phyloP scores from a whole-genome alignment of 2,329 filamentous ascomycete species.

The Gyromitra esculenta region DNA sequence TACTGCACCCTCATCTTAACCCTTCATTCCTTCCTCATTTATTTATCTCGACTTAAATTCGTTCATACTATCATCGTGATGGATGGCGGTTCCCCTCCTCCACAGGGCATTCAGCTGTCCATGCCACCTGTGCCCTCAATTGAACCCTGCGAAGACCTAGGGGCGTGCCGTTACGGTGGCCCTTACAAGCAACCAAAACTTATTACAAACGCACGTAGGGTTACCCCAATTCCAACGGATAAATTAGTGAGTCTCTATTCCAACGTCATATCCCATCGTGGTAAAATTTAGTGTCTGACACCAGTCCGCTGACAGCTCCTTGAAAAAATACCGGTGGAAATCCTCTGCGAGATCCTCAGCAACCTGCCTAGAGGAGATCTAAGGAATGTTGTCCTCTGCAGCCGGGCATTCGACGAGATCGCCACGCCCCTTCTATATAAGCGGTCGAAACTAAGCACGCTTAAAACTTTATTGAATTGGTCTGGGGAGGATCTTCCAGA shows the following conservation, averaged over 20 bases:
- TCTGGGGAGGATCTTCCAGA: constrained; percentile 5
- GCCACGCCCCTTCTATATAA: constrained; percentile 27
- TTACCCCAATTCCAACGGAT: neutral
- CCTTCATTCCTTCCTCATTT: neutral
- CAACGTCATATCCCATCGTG: neutral
- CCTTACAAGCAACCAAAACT: constrained; percentile 23
- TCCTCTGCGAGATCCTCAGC: constrained; percentile 23
- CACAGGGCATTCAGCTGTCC: constrained; percentile 10
- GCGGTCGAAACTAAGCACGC: constrained; percentile 3
- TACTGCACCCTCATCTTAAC: neutral
- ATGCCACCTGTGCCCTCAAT: constrained; percentile 39
- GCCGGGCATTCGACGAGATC: constrained; percentile 21
- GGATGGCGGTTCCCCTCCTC: neutral
- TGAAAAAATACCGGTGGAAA: constrained; percentile 20
- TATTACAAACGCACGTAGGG: constrained; percentile 9
- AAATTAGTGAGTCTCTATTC: constrained; percentile 7
- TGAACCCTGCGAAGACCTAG: constrained; percentile 32
- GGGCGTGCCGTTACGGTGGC: constrained; percentile 30
- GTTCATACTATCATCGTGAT: neutral
- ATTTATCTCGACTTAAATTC: neutral
- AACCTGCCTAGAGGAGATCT: constrained; percentile 16
- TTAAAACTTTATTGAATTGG: neutral
- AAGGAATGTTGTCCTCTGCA: constrained; percentile 15
- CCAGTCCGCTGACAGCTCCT: constrained; percentile 1
- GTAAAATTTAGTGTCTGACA: neutral